Evolutionary conservation across 805 yeast species (phyloP).

Genomic region (Metschnikowia colocasiae): DNA sequence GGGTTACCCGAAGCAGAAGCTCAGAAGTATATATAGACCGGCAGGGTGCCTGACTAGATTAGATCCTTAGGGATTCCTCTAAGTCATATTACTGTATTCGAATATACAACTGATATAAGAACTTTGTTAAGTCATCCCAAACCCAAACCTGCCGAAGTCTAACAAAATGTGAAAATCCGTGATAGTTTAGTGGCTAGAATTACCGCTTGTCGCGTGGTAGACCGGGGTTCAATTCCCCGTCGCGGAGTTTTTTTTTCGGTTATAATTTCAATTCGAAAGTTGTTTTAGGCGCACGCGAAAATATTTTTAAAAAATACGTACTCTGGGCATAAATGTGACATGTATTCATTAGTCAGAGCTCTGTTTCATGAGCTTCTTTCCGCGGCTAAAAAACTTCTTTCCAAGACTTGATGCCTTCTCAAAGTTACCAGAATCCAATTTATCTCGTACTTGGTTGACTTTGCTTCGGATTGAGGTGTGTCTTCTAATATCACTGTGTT

Average conservation of each 20-base stretch:
- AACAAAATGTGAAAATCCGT: neutral
- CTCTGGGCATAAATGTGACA: neutral
- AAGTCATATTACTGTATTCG: too few species aligned
- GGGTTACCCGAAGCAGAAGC: too few species aligned
- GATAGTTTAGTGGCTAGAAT: constrained; percentile 21
- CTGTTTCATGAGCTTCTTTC: constrained; percentile 48
- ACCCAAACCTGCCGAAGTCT: too few species aligned
- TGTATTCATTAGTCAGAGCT: constrained; percentile 11
- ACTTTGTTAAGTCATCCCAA: too few species aligned
- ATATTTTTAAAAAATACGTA: neutral
- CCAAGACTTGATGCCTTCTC: constrained; percentile 53
- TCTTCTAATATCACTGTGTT: constrained; percentile 51
- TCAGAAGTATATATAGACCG: too few species aligned
- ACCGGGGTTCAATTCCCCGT: constrained; percentile 22
- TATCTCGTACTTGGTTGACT: constrained; percentile 48
- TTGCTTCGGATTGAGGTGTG: constrained; percentile 44
- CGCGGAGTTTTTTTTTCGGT: constrained; percentile 6
- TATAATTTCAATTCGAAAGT: neutral
- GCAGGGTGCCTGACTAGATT: too few species aligned
- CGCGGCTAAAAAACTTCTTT: constrained; percentile 52
- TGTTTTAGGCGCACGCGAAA: neutral
- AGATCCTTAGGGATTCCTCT: too few species aligned
- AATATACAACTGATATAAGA: too few species aligned
- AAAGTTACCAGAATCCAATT: constrained; percentile 38
- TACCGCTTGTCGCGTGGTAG: constrained; percentile 24